Conservation (phyloP, 2,329 filamentous ascomycete genomes). For the Beauveria sp. region DNA sequence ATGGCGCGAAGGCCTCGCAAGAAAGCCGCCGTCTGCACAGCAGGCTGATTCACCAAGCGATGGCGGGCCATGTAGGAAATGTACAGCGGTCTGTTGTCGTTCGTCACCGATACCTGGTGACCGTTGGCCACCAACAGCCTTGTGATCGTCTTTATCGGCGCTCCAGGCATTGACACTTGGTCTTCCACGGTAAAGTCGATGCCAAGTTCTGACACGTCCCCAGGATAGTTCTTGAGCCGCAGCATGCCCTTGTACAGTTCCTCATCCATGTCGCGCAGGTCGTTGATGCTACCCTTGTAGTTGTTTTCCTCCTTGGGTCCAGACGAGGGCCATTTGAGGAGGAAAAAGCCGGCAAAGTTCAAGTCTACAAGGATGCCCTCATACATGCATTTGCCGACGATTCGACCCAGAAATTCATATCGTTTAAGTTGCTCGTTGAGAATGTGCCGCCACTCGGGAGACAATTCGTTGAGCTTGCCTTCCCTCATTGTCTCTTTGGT, state of each 20-base stretch:
- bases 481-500: conserved; percentile 49
- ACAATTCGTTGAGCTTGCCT: conserved; percentile 43
- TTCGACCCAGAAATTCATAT: conserved; percentile 86
- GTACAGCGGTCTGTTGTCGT: conserved; percentile 89
- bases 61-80: conserved; percentile 87
- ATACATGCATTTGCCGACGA: conserved; percentile 95
- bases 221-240: conserved; percentile 75
- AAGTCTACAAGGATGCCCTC: conserved; percentile 94
- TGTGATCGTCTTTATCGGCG: conserved; percentile 54
- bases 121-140: conserved; percentile 72
- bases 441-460: conserved; percentile 47
- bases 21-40: conserved; percentile 78
- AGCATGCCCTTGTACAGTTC: conserved; percentile 80
- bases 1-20: conserved; percentile 78
- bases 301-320: conserved; percentile 55
- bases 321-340: conserved; percentile 86
- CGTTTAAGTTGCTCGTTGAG: conserved; percentile 58
- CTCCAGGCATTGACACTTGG: conserved; percentile 40
- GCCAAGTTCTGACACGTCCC: conserved; percentile 61
- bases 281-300: conserved; percentile 90
- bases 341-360: conserved; percentile 88
- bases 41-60: conserved; percentile 72
- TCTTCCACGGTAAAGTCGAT: conserved; percentile 89
- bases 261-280: conserved; percentile 85
- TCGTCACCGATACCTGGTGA: conserved; percentile 71